phyloP scores from a whole-genome alignment of 2,329 filamentous ascomycete species.

The Cyclaneusma minus region DNA sequence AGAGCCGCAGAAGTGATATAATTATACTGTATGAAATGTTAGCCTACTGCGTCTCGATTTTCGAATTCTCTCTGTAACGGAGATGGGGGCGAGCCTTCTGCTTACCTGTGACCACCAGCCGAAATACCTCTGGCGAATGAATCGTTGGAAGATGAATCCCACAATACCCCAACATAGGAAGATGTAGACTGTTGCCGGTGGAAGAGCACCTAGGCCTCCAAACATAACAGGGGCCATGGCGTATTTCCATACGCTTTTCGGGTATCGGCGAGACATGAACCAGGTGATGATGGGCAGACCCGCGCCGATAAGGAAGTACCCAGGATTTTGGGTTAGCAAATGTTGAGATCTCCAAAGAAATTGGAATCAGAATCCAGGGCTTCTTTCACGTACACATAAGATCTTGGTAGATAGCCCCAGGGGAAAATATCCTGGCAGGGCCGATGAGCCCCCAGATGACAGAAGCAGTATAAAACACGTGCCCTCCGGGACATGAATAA shows the following conservation, averaged over 20 bases:
- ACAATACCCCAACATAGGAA: constrained; percentile 61
- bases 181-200: constrained; percentile 53
- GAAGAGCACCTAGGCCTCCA: constrained; percentile 43
- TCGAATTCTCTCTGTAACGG: no score
- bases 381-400: no score
- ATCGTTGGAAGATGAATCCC: constrained; percentile 54
- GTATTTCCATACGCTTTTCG: constrained; percentile 45
- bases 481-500: constrained; percentile 48
- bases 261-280: constrained; percentile 35
- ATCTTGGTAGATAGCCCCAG: constrained; percentile 42
- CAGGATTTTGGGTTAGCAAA: neutral
- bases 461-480: constrained; percentile 46
- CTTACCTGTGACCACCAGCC: constrained; percentile 54
- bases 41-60: no score
- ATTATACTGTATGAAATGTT: constrained; percentile 48
- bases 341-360: neutral
- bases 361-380: neutral
- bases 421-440: constrained; percentile 46
- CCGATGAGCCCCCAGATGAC: constrained; percentile 56
- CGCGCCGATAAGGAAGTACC: constrained; percentile 51
- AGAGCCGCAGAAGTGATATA: constrained; percentile 56
- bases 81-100: neutral
- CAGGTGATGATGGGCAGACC: constrained; percentile 39
- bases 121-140: constrained; percentile 44
- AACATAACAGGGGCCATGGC: constrained; percentile 53